Percentiles rank a stretch among this genome's conserved stretches.
Evolutionary conservation across 2,329 filamentous ascomycete genomes (phyloP).

Genomic region (Alternaria triticina): DNA sequence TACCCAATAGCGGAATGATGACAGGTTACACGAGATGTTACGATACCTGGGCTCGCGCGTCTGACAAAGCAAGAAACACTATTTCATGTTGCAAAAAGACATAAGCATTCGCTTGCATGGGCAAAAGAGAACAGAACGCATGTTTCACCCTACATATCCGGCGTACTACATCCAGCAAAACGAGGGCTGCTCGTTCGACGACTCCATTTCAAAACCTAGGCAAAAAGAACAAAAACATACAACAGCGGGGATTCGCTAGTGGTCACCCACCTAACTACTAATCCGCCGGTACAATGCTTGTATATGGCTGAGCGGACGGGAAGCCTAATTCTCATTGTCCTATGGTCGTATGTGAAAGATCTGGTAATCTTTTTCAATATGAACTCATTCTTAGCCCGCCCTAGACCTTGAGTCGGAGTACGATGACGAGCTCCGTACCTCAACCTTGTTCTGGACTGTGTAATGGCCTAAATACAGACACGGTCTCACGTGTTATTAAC

Average conservation of each 20-base stretch:
- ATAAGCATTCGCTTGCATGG: not conserved
- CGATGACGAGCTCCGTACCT: not conserved
- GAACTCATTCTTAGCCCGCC: not conserved
- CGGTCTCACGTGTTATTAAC: not conserved
- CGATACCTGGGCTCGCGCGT: not conserved
- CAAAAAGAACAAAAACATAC: not conserved
- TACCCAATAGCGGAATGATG: not conserved
- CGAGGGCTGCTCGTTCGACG: accelerated
- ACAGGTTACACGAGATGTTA: not conserved
- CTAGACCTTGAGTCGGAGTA: no score
- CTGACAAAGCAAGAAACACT: not conserved
- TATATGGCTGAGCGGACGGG: not conserved
- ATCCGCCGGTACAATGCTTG: not conserved
- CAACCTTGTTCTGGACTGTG: not conserved
- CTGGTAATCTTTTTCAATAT: accelerated
- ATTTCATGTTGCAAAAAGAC: not conserved
- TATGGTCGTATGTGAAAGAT: not conserved
- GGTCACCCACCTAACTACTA: not conserved
- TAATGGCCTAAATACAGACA: not conserved
- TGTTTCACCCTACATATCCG: no score
- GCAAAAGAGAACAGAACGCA: not conserved
- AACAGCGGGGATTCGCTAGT: not conserved
- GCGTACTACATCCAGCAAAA: no score
- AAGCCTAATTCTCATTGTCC: not conserved
- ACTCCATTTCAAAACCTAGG: not conserved